These are phyloP conservation scores for Nakazawaea holstii DNA, from an alignment of 805 yeast genomes.

Conservation along the genomic window DNA sequence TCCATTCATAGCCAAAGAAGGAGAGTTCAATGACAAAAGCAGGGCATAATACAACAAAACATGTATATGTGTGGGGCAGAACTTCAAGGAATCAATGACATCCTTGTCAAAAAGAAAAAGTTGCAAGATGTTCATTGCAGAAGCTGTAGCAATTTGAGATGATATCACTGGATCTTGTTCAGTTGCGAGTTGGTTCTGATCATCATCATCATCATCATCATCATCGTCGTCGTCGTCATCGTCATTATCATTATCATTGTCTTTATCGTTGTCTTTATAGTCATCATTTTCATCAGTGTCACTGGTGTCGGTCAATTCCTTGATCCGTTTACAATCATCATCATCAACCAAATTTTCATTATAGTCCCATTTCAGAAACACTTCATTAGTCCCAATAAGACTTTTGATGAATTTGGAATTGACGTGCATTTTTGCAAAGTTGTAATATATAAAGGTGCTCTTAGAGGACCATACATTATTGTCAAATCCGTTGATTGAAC, in stretches of 20 bases:
- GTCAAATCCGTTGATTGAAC: slow-evolving; percentile 42
- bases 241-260: slow-evolving; percentile 5
- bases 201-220: slow-evolving; percentile 18
- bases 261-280: slow-evolving; percentile 1
- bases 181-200: slow-evolving; percentile 14
- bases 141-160: slow-evolving; percentile 47
- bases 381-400: slow-evolving; percentile 34
- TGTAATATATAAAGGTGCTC: slow-evolving; percentile 63
- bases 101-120: slow-evolving; percentile 56
- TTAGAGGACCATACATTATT: slow-evolving; percentile 61
- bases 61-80: slow-evolving; percentile 69
- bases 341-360: slow-evolving; percentile 5
- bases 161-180: slow-evolving; percentile 23
- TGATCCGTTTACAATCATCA: not conserved
- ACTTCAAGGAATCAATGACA: slow-evolving; percentile 47
- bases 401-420: slow-evolving; percentile 42
- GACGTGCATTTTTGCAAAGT: slow-evolving; percentile 71
- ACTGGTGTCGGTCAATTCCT: not conserved
- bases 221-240: slow-evolving; percentile 8
- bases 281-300: not conserved
- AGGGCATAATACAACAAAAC: slow-evolving; percentile 69
- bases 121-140: slow-evolving; percentile 59
- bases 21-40: slow-evolving; percentile 46
- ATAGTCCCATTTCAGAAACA: slow-evolving; percentile 5
- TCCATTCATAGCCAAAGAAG: slow-evolving; percentile 18